Evolutionary conservation across 306 rosid genomes (phyloP), one percentile per base, ranked within the genome.

Genomic region (Lupinus albus): DNA sequence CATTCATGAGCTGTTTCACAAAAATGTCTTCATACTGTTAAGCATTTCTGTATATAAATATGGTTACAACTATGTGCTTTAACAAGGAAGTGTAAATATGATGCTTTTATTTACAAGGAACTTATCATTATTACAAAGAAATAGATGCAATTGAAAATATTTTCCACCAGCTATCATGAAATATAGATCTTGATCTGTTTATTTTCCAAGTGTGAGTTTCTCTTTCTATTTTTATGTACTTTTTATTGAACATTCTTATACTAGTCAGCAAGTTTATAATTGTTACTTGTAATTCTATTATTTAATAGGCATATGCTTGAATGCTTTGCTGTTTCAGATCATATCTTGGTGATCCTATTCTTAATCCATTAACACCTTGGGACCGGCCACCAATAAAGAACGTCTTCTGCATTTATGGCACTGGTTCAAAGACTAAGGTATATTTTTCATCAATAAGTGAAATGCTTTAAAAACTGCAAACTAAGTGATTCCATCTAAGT

Each of bases 301-400:
- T 65, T 59, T 30, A 70, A 77, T 52, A 55, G 41, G 41, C 52
- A 25, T 47, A 56, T 45, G 42, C 42, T 58, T 60, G 56, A 68
- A 61, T 78, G 51, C 61, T 48, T 71, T 62, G 14, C 25, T 76
- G 36, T 81, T 89, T 78, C 91, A 93, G 99, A 86, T 84, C 83
- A 76, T 93, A 90, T 79, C 83, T 84, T 58, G 77, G 49, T 28
- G 97, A 93, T 88, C 93, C 93, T 55, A 84, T 90, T 75, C 79
- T 93, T 52, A 93, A 93, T 79, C 99, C 99, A 56, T 88, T 93
- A 11, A 84, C 97, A 62, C 97, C 99, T 77, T 88, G 96, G 97
- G 99, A 93, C 72, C 89, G 99, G 49, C 99, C 99, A 36, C 99
- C 99, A 35, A 74, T 93, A 49, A 90, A 81, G 83, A 93, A 91